Evolutionary conservation across 495 filamentous ascomycete species (phyloP), one percentile per base, ranked within the genome.

Genomic region (Trichoderma orchidacearum): DNA sequence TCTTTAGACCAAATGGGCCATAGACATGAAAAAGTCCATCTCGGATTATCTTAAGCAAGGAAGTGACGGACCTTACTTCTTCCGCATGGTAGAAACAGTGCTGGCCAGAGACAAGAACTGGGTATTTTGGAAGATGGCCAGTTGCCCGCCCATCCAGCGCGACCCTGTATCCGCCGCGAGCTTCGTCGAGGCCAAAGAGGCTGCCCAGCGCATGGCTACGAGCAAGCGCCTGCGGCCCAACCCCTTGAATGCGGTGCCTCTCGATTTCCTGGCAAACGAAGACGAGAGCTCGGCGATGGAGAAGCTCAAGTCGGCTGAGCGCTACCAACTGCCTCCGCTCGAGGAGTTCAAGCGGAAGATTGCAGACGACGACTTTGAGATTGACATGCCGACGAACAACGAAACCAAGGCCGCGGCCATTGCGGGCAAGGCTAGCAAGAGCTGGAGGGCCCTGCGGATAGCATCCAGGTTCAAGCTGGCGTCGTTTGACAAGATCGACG

Each of bases 81-180:
- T 87, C 66, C 87, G 93, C 28, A 90, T 95, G 81, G 88, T 99
- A 32, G 92, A 96, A 63, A 96, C 90, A 4, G 90, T 97, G 17
- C 77, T 99, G 21, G 87, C 89, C 5, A 79, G 93, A 57, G 93
- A 99, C 70, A 96, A 95, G 69, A 95, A 96, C 62, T 99, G 93
- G 93, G 90, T 91, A 38, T 85, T 87, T 51, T 99, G 93, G 93
- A 99, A 99, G 69, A 82, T 89, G 8, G 93, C 97, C 68, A 85
- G 81, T 53, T 97, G 93, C 68, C 90, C 88, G 29, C 77, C 83
- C 21, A 96, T 99, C 64, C 84, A 91, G 59, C 77, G 80, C 36
- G 79, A 85, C 15, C 74, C 87, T 5, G 68, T 96, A 30, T 76
- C 82, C 3, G 75, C 84, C 21, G 67, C 72, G 23, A 80, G 86